These are phyloP conservation scores for Pythium biforme DNA, from an alignment of 352 stramenopile species.

Conservation along the genomic window DNA sequence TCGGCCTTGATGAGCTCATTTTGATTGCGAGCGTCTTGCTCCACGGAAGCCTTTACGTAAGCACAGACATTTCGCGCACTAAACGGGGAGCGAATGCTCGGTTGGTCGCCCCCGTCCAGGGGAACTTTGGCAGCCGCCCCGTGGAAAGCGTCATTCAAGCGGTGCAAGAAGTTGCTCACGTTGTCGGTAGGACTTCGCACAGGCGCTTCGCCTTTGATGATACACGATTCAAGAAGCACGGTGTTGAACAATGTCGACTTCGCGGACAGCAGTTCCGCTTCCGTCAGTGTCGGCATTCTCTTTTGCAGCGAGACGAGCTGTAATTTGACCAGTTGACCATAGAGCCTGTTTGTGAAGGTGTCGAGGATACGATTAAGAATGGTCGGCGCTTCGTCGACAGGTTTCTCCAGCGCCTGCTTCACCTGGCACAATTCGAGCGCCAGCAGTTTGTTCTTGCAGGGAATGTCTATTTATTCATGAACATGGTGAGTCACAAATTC, in stretches of 20 bases:
- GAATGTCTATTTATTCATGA: slow-evolving; percentile 39
- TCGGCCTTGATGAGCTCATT: slow-evolving; percentile 45
- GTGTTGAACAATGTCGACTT: slow-evolving; percentile 35
- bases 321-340: slow-evolving; percentile 31
- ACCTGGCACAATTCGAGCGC: slow-evolving; percentile 67
- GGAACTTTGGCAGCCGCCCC: slow-evolving; percentile 32
- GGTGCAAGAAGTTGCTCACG: slow-evolving; percentile 61
- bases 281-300: slow-evolving; percentile 16
- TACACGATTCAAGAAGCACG: slow-evolving; percentile 56
- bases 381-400: slow-evolving; percentile 27
- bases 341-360: slow-evolving; percentile 37
- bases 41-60: slow-evolving; percentile 44
- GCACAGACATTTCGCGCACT: slow-evolving; percentile 32
- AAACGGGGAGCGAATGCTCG: slow-evolving; percentile 23
- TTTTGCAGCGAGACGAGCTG: slow-evolving; percentile 8
- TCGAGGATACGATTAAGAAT: slow-evolving; percentile 53
- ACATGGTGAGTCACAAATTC: neutral
- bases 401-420: slow-evolving; percentile 46
- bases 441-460: slow-evolving; percentile 63
- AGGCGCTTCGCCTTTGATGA: slow-evolving; percentile 39
- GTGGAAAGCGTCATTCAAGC: slow-evolving; percentile 62
- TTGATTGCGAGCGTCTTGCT: slow-evolving; percentile 36
- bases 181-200: slow-evolving; percentile 37
- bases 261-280: slow-evolving; percentile 18
- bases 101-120: slow-evolving; percentile 32